Evolutionary conservation across 495 filamentous ascomycete genomes (phyloP).

Genomic region (Hypoxylon perforatum): DNA sequence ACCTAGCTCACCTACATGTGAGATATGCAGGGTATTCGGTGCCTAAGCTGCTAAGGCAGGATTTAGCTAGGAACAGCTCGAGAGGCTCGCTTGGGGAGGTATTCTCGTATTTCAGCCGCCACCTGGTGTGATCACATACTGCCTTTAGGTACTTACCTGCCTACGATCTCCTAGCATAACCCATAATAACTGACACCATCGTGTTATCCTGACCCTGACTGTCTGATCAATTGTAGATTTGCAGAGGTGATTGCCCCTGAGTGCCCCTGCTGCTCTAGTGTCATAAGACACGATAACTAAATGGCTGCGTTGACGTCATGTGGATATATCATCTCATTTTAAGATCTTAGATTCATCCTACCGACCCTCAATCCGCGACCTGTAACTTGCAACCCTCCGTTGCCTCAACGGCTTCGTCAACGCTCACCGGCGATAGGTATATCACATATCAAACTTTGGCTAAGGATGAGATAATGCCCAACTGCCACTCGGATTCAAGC

Average conservation of each 20-base stretch:
- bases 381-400: neutral
- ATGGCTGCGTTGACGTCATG: constrained; percentile 32
- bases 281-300: neutral
- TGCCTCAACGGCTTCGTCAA: neutral
- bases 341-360: constrained; percentile 22
- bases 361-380: constrained; percentile 7
- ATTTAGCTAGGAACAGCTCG: neutral
- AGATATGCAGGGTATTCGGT: neutral
- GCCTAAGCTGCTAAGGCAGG: neutral
- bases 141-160: no score
- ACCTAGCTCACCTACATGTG: constrained; percentile 18
- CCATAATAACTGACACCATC: no score
- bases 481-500: constrained; percentile 19
- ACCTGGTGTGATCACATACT: constrained; percentile 2
- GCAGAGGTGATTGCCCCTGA: no score
- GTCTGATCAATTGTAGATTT: no score
- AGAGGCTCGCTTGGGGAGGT: neutral
- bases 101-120: constrained; percentile 35
- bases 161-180: no score
- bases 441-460: neutral
- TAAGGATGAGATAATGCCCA: neutral
- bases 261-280: no score
- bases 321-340: constrained; percentile 31
- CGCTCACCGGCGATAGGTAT: neutral
- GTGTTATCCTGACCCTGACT: no score